Evolutionary conservation across 129 eudicot species (phyloP).

Genomic region (Artemisia annua): DNA sequence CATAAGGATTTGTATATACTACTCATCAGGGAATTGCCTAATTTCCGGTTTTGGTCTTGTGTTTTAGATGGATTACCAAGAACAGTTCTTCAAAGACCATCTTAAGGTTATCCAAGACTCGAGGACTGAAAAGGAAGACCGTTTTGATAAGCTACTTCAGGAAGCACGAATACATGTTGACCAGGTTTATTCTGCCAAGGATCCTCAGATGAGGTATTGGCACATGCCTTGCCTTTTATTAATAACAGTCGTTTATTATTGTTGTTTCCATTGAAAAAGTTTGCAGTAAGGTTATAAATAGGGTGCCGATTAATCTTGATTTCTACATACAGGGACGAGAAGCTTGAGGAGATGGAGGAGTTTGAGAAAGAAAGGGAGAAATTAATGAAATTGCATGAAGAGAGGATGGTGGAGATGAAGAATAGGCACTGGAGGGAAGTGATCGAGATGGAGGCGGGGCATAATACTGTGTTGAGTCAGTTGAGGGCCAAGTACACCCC

Average conservation of each 20-base stretch:
- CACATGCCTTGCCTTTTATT: not conserved
- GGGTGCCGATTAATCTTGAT: no score
- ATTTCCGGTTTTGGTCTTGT: not conserved
- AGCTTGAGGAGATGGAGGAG: conserved; percentile 28
- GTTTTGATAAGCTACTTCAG: conserved; percentile 69
- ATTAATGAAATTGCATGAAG: conserved; percentile 36
- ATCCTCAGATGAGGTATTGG: conserved; percentile 23
- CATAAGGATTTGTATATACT: not conserved
- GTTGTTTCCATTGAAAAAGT: not conserved
- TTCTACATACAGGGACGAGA: conserved; percentile 23
- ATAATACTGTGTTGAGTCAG: conserved; percentile 37
- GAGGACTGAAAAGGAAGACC: conserved; percentile 50
- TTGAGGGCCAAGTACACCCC: conserved; percentile 68
- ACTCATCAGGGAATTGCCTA: not conserved
- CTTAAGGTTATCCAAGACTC: conserved; percentile 49
- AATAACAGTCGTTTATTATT: not conserved
- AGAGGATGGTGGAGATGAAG: conserved; percentile 43
- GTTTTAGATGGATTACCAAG: conserved; percentile 75
- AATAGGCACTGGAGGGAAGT: conserved; percentile 47
- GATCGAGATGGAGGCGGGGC: conserved; percentile 54
- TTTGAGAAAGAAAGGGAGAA: conserved; percentile 33
- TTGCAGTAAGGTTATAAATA: no score
- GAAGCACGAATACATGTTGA: not conserved
- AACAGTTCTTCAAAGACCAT: conserved; percentile 67
- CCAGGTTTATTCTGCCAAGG: not conserved